Percentiles rank a stretch among this genome's conserved stretches.
Evolutionary conservation across 2,329 filamentous ascomycete species (phyloP).

Genomic region (Cladosporium sp.): DNA sequence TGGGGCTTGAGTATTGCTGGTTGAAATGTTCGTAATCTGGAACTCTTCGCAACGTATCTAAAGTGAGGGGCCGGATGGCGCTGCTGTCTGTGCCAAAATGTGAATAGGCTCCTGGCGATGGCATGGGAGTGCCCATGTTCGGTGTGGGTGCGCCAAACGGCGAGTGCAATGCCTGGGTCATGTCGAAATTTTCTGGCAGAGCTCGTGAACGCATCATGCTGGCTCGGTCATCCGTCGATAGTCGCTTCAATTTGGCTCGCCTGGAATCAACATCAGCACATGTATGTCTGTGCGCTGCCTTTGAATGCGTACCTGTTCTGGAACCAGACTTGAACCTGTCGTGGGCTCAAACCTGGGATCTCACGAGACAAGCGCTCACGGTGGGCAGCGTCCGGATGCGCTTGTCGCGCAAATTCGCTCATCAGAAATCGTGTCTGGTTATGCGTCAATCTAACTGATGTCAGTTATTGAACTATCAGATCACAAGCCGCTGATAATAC

Average conservation of each 20-base stretch:
- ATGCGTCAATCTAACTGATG: conserved; percentile 69
- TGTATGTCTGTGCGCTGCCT: conserved; percentile 2
- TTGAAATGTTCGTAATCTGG: conserved; percentile 62
- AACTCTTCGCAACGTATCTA: conserved; percentile 61
- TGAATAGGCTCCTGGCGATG: conserved; percentile 40
- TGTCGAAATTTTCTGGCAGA: conserved; percentile 56
- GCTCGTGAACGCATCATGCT: conserved; percentile 57
- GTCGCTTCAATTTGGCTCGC: conserved; percentile 57
- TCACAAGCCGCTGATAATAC: too few species aligned
- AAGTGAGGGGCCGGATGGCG: conserved; percentile 62
- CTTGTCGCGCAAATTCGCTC: conserved; percentile 94
- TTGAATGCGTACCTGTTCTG: conserved; percentile 76
- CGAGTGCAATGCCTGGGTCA: conserved; percentile 54
- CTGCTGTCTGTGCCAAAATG: conserved; percentile 47
- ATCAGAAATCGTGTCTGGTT: conserved; percentile 96
- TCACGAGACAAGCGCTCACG: conserved; percentile 80
- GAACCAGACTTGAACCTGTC: conserved; percentile 97
- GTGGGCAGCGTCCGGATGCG: conserved; percentile 87
- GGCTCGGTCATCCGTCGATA: conserved; percentile 58
- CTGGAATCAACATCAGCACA: conserved; percentile 31
- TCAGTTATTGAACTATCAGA: not conserved
- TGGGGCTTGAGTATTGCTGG: conserved; percentile 55
- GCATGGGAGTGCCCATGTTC: conserved; percentile 45
- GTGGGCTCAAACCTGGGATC: conserved; percentile 84
- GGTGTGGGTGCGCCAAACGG: conserved; percentile 43